Percentiles rank a stretch among this genome's conserved stretches.
These are phyloP conservation scores for Astrothelium subdiscretum DNA, from an alignment of 495 filamentous ascomycete genomes.

Conservation along the genomic window DNA sequence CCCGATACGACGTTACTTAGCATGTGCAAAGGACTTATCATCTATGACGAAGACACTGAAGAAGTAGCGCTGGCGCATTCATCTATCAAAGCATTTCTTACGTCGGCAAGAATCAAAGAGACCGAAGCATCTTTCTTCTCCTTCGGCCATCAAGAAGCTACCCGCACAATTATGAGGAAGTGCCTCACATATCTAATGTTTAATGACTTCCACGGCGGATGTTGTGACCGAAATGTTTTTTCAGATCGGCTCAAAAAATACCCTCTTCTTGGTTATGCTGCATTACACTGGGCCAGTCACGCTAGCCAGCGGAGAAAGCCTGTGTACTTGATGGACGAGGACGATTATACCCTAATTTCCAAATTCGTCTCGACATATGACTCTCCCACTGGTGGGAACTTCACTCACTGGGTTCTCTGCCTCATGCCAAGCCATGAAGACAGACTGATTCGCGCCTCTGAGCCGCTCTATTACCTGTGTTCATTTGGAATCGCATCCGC, in stretches of 20 bases:
- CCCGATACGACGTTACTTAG: not conserved
- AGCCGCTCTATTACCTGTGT: not conserved
- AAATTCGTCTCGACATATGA: not conserved
- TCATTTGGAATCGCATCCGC: not conserved
- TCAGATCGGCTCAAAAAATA: not conserved
- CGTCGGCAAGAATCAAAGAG: conserved; percentile 5
- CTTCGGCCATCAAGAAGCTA: not conserved
- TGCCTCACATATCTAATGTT: conserved; percentile 10
- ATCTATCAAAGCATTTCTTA: conserved; percentile 6
- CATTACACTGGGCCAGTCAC: not conserved
- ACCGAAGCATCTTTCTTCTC: conserved; percentile 2
- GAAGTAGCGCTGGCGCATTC: conserved; percentile 8
- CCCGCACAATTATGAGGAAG: conserved; percentile 4
- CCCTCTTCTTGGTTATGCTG: conserved; percentile 1
- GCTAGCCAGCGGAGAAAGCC: not conserved
- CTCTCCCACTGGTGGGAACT: not conserved
- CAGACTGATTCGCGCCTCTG: not conserved
- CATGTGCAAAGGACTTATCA: conserved; percentile 7
- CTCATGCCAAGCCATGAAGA: not conserved
- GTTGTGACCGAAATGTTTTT: not conserved
- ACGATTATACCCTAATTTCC: not conserved
- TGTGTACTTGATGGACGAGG: not conserved
- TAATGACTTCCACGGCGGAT: conserved; percentile 3
- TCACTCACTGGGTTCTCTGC: conserved; percentile 1
- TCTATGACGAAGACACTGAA: not conserved